Conservation (phyloP, 2,329 filamentous ascomycete species). For the Sclerotinia sclerotiorum region DNA sequence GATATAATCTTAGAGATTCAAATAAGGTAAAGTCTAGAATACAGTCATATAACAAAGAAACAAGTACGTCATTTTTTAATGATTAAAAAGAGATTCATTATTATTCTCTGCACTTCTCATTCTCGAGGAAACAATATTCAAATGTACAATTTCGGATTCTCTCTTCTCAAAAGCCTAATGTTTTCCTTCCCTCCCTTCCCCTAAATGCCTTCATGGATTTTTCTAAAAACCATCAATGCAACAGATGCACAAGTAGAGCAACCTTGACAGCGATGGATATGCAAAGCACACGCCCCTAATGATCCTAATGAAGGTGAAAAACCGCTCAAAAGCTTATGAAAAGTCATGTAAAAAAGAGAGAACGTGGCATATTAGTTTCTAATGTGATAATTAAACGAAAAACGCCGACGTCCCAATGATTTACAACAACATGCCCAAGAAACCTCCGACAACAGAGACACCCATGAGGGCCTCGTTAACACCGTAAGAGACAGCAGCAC, state of each 20-base stretch:
- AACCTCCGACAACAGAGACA: conserved; percentile 46
- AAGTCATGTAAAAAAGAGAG: conserved; percentile 34
- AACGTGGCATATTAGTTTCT: conserved; percentile 42
- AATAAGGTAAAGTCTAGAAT: too few relatives aligned
- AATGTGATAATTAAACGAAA: conserved; percentile 39
- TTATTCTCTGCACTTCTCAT: conserved; percentile 22
- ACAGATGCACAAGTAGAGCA: conserved; percentile 13
- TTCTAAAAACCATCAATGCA: conserved; percentile 13
- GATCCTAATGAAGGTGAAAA: conserved; percentile 32
- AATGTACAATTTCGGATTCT: conserved; percentile 38
- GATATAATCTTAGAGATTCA: too few relatives aligned
- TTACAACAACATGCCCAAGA: conserved; percentile 50
- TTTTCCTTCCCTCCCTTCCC: conserved; percentile 15
- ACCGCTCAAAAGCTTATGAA: conserved; percentile 34
- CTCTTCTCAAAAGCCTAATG: conserved; percentile 29
- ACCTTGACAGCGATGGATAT: conserved; percentile 24
- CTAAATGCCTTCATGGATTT: conserved; percentile 15
- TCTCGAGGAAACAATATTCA: conserved; percentile 24
- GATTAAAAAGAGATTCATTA: conserved; percentile 22
- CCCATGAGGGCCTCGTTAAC: conserved; percentile 44
- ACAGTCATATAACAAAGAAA: conserved; percentile 1
- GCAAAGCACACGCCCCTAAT: conserved; percentile 27
- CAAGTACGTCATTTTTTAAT: neutral
- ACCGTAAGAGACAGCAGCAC: conserved; percentile 43
- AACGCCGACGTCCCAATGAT: conserved; percentile 41